Conservation (phyloP, 164 flowering plant genomes). For the Platanus orientalis region DNA sequence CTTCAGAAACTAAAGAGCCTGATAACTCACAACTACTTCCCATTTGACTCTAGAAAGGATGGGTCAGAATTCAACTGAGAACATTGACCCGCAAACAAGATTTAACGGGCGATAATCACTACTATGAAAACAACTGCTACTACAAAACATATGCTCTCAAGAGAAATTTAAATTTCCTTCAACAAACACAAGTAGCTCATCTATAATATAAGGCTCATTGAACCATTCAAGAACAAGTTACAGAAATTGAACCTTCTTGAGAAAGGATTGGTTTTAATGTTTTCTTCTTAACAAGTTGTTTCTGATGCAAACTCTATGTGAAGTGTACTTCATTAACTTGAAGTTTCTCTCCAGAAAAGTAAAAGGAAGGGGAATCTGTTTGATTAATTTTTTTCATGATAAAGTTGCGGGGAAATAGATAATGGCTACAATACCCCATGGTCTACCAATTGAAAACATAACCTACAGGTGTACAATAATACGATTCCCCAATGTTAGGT, state of each 20-base stretch:
- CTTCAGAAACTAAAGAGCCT: conserved; percentile 15
- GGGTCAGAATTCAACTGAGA: not conserved
- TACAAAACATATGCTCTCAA: not conserved
- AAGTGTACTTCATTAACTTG: not conserved
- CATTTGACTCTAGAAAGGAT: conserved; percentile 5
- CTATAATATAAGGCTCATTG: not conserved
- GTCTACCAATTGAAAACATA: no score
- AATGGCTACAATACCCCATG: no score
- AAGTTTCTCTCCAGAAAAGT: no score
- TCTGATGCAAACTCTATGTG: no score
- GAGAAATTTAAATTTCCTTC: conserved; percentile 1
- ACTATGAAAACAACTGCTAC: not conserved
- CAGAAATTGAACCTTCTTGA: not conserved
- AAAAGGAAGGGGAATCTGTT: no score
- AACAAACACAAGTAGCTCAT: not conserved
- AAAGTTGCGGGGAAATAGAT: no score
- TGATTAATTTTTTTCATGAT: no score
- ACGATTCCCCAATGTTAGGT: no score
- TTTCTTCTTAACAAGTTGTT: no score
- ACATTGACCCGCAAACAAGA: conserved; percentile 2
- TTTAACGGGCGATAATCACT: not conserved
- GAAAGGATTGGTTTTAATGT: no score
- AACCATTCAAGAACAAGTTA: not conserved
- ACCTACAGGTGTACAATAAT: no score
- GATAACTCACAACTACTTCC: conserved; percentile 2